Evolutionary conservation across 495 filamentous ascomycete species (phyloP), one percentile per base, ranked within the genome.

Genomic region (Daldinia loculata): DNA sequence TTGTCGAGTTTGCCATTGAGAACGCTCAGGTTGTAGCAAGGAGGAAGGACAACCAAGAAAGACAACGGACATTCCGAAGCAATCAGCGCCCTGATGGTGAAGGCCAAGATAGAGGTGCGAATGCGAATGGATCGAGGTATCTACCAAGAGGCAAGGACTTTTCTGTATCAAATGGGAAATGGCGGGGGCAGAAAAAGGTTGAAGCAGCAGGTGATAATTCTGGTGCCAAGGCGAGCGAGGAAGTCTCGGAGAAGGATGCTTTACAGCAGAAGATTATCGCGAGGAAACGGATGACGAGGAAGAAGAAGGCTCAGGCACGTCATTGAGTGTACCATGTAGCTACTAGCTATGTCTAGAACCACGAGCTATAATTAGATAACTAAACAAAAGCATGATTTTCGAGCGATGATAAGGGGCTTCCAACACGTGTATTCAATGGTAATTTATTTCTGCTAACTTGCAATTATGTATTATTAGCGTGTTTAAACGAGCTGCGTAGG

Each of bases 1-100:
- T 99, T 78, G 95, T 94, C 38, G 95, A 99, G 77, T 99, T 99
- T 81, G 95, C 95, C 12, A 97, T 99, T 76, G 95, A 99, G 79
- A 99, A 99, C 72, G 94, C 93, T 6, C 93, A 97, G 74, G 95
- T 99, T 4, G 91, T 99, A 38, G 83, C 86, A 63, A 84, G 95
- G 62, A 82, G 95, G 26, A 88, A 85, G 68, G 92, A 94, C 67
- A 83, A 84, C 24, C 90, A 97, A 76, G 83, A 82, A 56, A 93
- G 88, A 77, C 70, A 73, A 43, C 67, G 45, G 19, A 50, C 52
- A 56, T 48, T 48, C 4, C 63, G 48, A 58, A 36, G 58, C 17
- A 24, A 38, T 39, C 56, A 63, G 41, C 36, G 45, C 38, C 29
- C 53, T 8, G 12, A 56, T 12, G 43, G 22, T 4, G 39, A 55